phyloP scores from a whole-genome alignment of 495 filamentous ascomycete genomes.

The Massariosphaeria phaeospora region DNA sequence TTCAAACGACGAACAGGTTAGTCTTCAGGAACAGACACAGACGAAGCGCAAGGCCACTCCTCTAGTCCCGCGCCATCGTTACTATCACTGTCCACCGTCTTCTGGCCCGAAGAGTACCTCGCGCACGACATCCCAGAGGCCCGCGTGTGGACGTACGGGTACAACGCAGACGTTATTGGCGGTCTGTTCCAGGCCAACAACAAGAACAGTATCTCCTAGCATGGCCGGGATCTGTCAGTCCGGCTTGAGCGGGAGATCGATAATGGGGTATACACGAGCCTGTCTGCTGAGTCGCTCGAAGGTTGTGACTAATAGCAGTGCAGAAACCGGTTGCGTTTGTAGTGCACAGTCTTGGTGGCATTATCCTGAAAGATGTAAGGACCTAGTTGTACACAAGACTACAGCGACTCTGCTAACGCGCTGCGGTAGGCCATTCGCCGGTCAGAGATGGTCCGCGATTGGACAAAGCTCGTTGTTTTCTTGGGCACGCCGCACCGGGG shows the following conservation, averaged over 20 bases:
- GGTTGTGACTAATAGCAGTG: background rate
- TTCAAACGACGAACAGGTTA: background rate
- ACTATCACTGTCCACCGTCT: background rate
- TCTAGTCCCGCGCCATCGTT: background rate
- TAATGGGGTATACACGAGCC: slow-evolving; percentile 28
- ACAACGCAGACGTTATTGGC: slow-evolving; percentile 15
- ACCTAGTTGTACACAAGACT: background rate
- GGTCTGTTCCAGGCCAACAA: slow-evolving; percentile 37
- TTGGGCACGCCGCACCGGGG: slow-evolving; percentile 45
- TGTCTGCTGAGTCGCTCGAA: slow-evolving; percentile 2
- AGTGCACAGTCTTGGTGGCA: slow-evolving; percentile 43
- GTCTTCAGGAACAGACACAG: background rate
- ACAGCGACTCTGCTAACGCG: background rate
- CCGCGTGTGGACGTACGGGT: slow-evolving; percentile 17
- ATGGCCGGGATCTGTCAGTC: slow-evolving; percentile 35
- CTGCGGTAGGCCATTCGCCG: slow-evolving; percentile 24
- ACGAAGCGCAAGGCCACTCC: background rate
- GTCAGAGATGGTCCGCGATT: slow-evolving; percentile 32
- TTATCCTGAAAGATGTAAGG: slow-evolving; percentile 42
- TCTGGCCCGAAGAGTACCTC: slow-evolving; percentile 15
- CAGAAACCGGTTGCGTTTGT: slow-evolving; percentile 41
- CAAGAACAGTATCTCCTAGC: slow-evolving; percentile 39
- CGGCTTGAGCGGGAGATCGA: slow-evolving; percentile 34
- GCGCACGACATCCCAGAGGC: slow-evolving; percentile 1
- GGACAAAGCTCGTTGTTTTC: slow-evolving; percentile 42